Evolutionary conservation across 805 yeast genomes (phyloP).

Genomic region (Wickerhamiella vanderwaltii): DNA sequence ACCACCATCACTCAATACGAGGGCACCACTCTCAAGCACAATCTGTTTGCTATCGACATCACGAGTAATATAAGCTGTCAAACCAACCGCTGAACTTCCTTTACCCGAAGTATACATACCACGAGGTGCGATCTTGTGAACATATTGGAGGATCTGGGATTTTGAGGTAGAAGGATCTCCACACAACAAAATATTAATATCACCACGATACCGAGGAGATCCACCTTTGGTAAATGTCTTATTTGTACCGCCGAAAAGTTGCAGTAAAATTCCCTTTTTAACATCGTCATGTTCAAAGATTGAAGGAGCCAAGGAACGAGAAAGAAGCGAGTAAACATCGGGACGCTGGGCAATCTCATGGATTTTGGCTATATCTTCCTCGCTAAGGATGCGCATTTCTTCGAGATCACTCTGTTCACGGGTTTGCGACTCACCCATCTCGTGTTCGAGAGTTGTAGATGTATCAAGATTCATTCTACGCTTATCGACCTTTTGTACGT

Average conservation of each 20-base stretch:
- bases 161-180: slow-evolving; percentile 98
- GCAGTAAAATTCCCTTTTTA: slow-evolving; percentile 85
- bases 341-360: slow-evolving; percentile 48
- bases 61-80: slow-evolving; percentile 92
- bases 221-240: slow-evolving; percentile 85
- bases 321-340: slow-evolving; percentile 73
- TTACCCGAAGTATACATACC: slow-evolving; percentile 98
- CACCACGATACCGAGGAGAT: slow-evolving; percentile 75
- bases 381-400: slow-evolving; percentile 56
- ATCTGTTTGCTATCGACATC: slow-evolving; percentile 88
- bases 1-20: slow-evolving; percentile 95
- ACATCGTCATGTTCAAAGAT: slow-evolving; percentile 94
- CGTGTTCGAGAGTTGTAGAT: slow-evolving; percentile 37
- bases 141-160: slow-evolving; percentile 87
- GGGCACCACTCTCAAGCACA: slow-evolving; percentile 91
- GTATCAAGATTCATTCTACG: slow-evolving; percentile 71
- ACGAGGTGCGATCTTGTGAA: slow-evolving; percentile 94
- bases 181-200: slow-evolving; percentile 77
- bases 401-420: slow-evolving; percentile 55
- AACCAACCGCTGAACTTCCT: slow-evolving; percentile 97
- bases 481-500: slow-evolving; percentile 73
- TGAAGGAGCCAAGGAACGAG: slow-evolving; percentile 93
- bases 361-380: slow-evolving; percentile 57
- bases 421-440: slow-evolving; percentile 38
- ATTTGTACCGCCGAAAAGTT: slow-evolving; percentile 91